These are phyloP conservation scores for Flammula alnicola DNA, from an alignment of 1,284 basidiomycete species.

Conservation along the genomic window DNA sequence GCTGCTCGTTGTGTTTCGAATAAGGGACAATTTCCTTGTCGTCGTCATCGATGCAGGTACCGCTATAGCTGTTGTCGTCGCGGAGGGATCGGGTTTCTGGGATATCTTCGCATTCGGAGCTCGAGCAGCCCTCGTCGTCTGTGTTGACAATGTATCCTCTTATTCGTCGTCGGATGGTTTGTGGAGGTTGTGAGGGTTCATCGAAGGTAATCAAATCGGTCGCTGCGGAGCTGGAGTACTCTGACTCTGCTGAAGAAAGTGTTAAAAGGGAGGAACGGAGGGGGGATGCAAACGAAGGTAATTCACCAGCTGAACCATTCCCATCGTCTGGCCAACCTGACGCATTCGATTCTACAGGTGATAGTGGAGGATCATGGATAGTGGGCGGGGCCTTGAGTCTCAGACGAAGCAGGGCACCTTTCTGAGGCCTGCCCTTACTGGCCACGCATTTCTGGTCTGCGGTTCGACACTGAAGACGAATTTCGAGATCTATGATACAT, in stretches of 20 bases:
- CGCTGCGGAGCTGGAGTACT: not conserved
- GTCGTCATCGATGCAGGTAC: slow-evolving; percentile 16
- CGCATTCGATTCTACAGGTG: not conserved
- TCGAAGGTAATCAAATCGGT: not conserved
- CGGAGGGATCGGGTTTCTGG: slow-evolving; percentile 21
- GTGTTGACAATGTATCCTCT: slow-evolving; percentile 32
- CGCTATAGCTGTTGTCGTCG: slow-evolving; percentile 19
- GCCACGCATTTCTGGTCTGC: slow-evolving; percentile 25
- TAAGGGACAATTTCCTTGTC: not conserved
- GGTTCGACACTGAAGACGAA: slow-evolving; percentile 42
- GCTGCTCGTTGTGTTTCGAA: not conserved
- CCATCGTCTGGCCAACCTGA: not conserved
- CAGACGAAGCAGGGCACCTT: slow-evolving; percentile 35
- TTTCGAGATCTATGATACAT: slow-evolving; percentile 39
- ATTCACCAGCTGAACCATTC: too few relatives aligned
- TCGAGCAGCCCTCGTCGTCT: slow-evolving; percentile 32
- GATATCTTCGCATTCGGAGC: slow-evolving; percentile 21
- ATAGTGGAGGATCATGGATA: not conserved
- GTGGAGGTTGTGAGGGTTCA: not conserved
- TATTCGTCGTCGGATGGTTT: slow-evolving; percentile 16
- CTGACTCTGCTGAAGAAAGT: too few relatives aligned
- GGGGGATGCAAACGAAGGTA: too few relatives aligned
- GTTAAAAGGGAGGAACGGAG: too few relatives aligned
- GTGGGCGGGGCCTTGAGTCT: slow-evolving; percentile 8
- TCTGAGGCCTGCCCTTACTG: slow-evolving; percentile 39